These are phyloP conservation scores for Lithohypha guttulata DNA, from an alignment of 2,329 filamentous ascomycete genomes.

Conservation along the genomic window DNA sequence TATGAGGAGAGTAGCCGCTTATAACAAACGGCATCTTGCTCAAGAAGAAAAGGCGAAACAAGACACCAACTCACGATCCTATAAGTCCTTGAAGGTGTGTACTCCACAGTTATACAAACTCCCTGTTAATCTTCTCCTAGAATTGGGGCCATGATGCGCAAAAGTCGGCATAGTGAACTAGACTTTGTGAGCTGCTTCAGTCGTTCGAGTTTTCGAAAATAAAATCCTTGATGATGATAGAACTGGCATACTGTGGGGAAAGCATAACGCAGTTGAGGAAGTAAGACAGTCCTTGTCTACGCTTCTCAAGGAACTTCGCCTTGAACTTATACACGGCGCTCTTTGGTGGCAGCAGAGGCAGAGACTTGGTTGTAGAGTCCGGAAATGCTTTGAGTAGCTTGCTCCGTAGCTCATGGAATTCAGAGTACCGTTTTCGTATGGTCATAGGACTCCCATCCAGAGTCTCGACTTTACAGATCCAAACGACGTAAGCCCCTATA, in stretches of 20 bases:
- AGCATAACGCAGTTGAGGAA: constrained; percentile 88
- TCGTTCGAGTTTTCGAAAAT: constrained; percentile 44
- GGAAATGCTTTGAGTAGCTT: constrained; percentile 73
- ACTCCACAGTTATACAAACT: no score
- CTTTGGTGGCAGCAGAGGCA: constrained; percentile 85
- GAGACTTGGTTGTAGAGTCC: constrained; percentile 52
- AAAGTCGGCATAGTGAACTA: constrained; percentile 32
- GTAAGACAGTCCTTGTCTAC: constrained; percentile 73
- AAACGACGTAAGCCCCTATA: constrained; percentile 86
- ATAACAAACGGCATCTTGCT: constrained; percentile 56
- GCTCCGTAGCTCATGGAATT: constrained; percentile 74
- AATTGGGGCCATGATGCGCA: constrained; percentile 51
- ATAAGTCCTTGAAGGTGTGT: constrained; percentile 40
- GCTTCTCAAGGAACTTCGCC: constrained; percentile 72
- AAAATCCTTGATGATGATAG: constrained; percentile 85
- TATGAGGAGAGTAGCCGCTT: constrained; percentile 54
- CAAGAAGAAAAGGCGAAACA: constrained; percentile 51
- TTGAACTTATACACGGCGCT: constrained; percentile 73
- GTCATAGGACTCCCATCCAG: constrained; percentile 54
- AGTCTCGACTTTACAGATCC: constrained; percentile 81
- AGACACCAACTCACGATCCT: constrained; percentile 45
- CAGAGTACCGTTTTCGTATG: constrained; percentile 65
- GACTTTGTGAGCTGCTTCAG: background rate
- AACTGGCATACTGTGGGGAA: constrained; percentile 87
- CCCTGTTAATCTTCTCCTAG: no score